Evolutionary conservation across 2,329 filamentous ascomycete species (phyloP), one percentile per base, ranked within the genome.

Genomic region (Lasiodiplodia hormozganensis): DNA sequence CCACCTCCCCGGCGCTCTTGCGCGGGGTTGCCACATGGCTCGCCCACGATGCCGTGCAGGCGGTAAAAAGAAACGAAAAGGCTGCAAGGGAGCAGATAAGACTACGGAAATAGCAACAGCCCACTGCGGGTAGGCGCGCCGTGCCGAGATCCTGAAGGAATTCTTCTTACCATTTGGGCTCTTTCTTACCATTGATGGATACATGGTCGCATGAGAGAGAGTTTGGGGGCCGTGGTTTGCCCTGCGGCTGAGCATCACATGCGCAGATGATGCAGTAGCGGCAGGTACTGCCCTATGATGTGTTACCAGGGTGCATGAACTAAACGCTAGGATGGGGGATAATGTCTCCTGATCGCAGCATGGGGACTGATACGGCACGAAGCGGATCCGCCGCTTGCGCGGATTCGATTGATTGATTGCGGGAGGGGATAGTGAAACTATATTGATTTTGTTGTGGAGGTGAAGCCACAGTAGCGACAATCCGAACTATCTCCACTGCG

Each of bases 341-440:
- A 21, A 10, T 47, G 18, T 64, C 60, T 64, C 60, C 60, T 52
- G 60, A 64, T 64, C 60, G 43, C 43, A 36, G 11, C 47, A 64
- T 64, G 40, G 4, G 12, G 47, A 62, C 60, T 21, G 43, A 47
- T 47, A 47, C 43, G 43, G 43, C 43, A 47, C 3, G n/a, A 6
- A 47, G 18, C 7, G 43, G 43, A 3, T 21, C 6, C 7, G 6
- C 43, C 16, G 11, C 16, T 16, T n/a, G 16, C 16, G 40, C 5
- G 40, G 40, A 10, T 43, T 4, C 5, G 6, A 18, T 47, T n/a
- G 4, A 47, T 21, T 47, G 16, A n/a, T n/a, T 43, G 40, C 34
- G n/a, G 38, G 40, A 62, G 38, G 58, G 31, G 31, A 34, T 34
- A 10, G 31, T 10, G 31, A 14, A 7, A 43, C 18, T 43, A 18